A percentile compares a stretch with the other conserved stretches of the same genome.
These are phyloP conservation scores for Lipomyces yarrowii DNA, from an alignment of 1,139 yeast genomes.

Conservation along the genomic window DNA sequence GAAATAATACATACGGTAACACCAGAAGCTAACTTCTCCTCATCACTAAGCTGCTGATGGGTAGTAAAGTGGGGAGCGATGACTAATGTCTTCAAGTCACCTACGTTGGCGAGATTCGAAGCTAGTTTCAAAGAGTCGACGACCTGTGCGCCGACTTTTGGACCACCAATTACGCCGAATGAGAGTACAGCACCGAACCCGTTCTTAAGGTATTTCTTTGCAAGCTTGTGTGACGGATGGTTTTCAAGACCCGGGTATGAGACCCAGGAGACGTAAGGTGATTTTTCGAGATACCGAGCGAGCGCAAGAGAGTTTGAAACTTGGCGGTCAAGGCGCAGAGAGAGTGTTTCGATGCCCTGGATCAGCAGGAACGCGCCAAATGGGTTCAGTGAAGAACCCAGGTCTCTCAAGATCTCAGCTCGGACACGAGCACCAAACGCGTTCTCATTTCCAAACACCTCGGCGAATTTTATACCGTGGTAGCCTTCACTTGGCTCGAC, in stretches of 20 bases:
- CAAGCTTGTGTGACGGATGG: constrained; percentile 79
- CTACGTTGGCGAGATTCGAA: constrained; percentile 92
- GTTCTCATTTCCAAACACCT: constrained; percentile 68
- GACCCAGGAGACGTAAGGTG: constrained; percentile 80
- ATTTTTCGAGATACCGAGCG: constrained; percentile 73
- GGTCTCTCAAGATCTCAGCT: constrained; percentile 85
- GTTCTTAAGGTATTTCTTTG: constrained; percentile 75
- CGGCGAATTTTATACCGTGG: constrained; percentile 83
- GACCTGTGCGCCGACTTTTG: constrained; percentile 73
- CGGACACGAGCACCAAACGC: constrained; percentile 83
- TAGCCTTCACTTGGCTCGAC: constrained; percentile 90
- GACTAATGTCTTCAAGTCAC: constrained; percentile 91
- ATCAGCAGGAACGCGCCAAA: constrained; percentile 81
- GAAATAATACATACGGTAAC: constrained; percentile 52
- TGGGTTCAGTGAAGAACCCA: constrained; percentile 89
- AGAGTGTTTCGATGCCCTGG: constrained; percentile 92
- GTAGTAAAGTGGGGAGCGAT: constrained; percentile 96
- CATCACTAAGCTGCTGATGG: constrained; percentile 84
- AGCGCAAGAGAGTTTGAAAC: constrained; percentile 79
- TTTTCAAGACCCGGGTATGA: constrained; percentile 87
- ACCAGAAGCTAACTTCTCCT: constrained; percentile 80
- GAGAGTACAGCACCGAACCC: constrained; percentile 88
- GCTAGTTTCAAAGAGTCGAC: constrained; percentile 83
- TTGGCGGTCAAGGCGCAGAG: constrained; percentile 92
- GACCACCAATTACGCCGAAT: constrained; percentile 74